phyloP scores from a whole-genome alignment of 768 basidiomycete genomes.

The Boletus eberwhitei region DNA sequence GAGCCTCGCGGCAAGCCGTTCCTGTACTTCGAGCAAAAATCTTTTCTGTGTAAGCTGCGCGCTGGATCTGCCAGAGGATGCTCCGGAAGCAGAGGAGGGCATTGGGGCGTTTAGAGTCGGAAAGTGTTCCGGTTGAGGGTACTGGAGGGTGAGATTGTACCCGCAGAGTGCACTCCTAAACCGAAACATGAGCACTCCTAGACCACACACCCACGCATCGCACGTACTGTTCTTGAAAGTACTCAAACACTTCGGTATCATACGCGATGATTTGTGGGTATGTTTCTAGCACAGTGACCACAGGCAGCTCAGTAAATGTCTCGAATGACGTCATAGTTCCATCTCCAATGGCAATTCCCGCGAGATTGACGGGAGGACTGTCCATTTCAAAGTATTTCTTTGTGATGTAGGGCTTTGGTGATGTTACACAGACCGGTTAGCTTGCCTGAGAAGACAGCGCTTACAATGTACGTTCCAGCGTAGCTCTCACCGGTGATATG shows the following conservation, averaged over 20 bases:
- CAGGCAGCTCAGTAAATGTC: conserved; percentile 39
- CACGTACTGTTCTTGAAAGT: no score
- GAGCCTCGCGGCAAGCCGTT: conserved; percentile 3
- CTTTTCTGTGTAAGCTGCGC: conserved; percentile 5
- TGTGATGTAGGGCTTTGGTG: conserved; percentile 68
- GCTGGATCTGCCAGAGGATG: no score
- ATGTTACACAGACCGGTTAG: not conserved
- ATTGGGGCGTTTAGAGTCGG: no score
- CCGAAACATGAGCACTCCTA: no score
- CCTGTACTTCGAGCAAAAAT: conserved; percentile 10
- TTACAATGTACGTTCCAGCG: conserved; percentile 64
- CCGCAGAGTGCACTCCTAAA: no score
- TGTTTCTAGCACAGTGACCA: conserved; percentile 60
- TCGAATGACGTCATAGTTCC: conserved; percentile 26
- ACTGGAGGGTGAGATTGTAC: no score
- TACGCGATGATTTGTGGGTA: conserved; percentile 76
- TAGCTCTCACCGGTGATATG: conserved; percentile 72
- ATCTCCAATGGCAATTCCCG: conserved; percentile 68
- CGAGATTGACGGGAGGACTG: conserved; percentile 62
- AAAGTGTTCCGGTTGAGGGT: no score
- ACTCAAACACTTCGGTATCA: no score
- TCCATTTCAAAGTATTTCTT: conserved; percentile 62
- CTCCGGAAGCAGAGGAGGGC: no score
- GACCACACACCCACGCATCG: no score
- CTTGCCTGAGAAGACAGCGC: conserved; percentile 32